Evolutionary conservation across 2,329 filamentous ascomycete genomes (phyloP).

Genomic region (Allantophomopsis cytisporea): DNA sequence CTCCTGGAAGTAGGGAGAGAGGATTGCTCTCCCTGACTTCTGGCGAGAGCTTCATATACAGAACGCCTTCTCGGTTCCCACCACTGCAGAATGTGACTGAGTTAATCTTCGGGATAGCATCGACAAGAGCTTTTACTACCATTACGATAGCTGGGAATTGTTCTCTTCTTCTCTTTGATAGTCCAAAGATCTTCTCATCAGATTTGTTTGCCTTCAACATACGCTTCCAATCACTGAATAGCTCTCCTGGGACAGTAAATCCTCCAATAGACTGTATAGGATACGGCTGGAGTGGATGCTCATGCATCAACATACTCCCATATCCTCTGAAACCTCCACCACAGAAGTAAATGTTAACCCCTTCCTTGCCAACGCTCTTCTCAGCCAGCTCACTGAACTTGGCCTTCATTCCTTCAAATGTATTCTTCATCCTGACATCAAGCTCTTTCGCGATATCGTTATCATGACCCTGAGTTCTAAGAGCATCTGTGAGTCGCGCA

Average conservation of each 20-base stretch:
- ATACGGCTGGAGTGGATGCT: constrained; percentile 61
- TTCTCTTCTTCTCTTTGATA: constrained; percentile 64
- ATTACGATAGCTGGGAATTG: constrained; percentile 79
- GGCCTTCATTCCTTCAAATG: constrained; percentile 39
- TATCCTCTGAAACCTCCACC: constrained; percentile 86
- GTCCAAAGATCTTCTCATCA: constrained; percentile 52
- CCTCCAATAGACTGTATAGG: constrained; percentile 74
- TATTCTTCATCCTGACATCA: constrained; percentile 38
- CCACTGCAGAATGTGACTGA: constrained; percentile 76
- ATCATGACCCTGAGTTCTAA: constrained; percentile 27
- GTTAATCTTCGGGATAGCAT: constrained; percentile 55
- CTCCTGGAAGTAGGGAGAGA: constrained; percentile 27
- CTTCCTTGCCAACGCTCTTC: constrained; percentile 23
- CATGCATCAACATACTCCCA: constrained; percentile 77
- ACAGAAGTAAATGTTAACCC: constrained; percentile 68
- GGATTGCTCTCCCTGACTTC: constrained; percentile 51
- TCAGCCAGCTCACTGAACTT: constrained; percentile 36
- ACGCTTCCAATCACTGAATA: constrained; percentile 40
- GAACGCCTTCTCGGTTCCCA: constrained; percentile 71
- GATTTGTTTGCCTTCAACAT: constrained; percentile 38
- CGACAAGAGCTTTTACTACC: constrained; percentile 62
- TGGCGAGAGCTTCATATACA: constrained; percentile 56
- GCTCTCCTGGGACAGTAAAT: constrained; percentile 48
- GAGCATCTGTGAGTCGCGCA: constrained; percentile 37
- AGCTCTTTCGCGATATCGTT: constrained; percentile 30